Percentiles rank a stretch among this genome's conserved stretches.
These are phyloP conservation scores for Neostapfia colusana DNA, from an alignment of 176 grass and related monocot species.

Conservation along the genomic window DNA sequence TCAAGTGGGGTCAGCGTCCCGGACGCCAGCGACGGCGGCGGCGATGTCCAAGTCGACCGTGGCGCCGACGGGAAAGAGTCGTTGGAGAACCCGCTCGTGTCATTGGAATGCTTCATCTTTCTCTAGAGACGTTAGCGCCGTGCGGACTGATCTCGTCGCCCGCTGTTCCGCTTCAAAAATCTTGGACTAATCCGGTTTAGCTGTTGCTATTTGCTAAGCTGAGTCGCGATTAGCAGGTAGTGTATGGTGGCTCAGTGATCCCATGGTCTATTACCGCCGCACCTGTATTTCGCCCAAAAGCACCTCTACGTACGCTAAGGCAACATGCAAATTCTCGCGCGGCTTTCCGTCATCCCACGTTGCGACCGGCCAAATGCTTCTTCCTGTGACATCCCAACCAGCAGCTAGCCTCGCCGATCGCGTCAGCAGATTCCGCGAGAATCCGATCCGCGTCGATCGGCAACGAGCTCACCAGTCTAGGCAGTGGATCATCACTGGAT, in stretches of 20 bases:
- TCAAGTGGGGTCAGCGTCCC: slow-evolving; percentile 1
- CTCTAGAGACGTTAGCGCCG: slow-evolving; percentile 40
- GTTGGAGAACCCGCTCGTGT: slow-evolving; percentile 83
- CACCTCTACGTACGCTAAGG: background rate
- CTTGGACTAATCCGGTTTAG: background rate
- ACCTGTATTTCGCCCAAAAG: background rate
- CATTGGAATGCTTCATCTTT: slow-evolving; percentile 95
- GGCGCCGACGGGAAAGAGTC: slow-evolving; percentile 60
- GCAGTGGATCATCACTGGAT: slow-evolving; percentile 29
- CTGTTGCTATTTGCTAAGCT: slow-evolving; percentile 21
- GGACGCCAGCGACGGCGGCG: background rate
- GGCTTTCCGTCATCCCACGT: slow-evolving; percentile 1
- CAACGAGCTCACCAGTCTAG: slow-evolving; percentile 18
- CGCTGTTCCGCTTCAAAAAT: slow-evolving; percentile 26
- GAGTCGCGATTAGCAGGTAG: slow-evolving; percentile 11
- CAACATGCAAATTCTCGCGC: too few relatives aligned
- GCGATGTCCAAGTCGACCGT: background rate
- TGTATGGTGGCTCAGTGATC: background rate
- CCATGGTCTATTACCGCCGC: background rate
- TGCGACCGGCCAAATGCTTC: slow-evolving; percentile 8
- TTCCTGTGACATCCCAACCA: background rate
- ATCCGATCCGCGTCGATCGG: slow-evolving; percentile 16
- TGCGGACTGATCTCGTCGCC: slow-evolving; percentile 4
- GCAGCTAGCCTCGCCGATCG: background rate
- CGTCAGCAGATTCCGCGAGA: slow-evolving; percentile 9